phyloP scores from a whole-genome alignment of 2,329 filamentous ascomycete species.

The Coniochaeta pulveracea region DNA sequence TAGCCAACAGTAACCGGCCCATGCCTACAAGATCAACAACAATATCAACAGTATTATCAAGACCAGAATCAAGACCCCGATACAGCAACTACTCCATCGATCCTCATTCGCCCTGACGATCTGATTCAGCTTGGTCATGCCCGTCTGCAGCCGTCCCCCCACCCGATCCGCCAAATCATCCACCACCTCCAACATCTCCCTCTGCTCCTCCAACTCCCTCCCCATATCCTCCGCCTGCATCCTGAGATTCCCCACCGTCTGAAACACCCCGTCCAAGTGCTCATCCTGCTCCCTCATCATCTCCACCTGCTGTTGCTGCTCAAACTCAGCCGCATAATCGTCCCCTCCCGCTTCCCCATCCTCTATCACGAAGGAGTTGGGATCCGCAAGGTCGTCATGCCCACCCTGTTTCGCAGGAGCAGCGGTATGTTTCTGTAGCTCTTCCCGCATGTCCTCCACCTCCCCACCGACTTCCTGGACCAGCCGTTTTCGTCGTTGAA shows the following conservation, averaged over 20 bases:
- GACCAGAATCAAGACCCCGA: conserved; percentile 76
- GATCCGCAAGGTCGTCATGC: conserved; percentile 36
- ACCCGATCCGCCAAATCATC: conserved; percentile 81
- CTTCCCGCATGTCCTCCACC: conserved; percentile 78
- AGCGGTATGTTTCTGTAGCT: conserved; percentile 53
- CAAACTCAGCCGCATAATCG: conserved; percentile 59
- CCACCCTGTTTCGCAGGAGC: conserved; percentile 19
- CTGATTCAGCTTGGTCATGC: conserved; percentile 74
- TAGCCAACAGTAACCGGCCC: no score
- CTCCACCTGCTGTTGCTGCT: conserved; percentile 81
- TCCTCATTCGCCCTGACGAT: conserved; percentile 89
- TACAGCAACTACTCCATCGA: conserved; percentile 77
- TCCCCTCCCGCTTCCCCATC: conserved; percentile 28
- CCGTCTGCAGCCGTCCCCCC: conserved; percentile 71
- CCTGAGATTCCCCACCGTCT: conserved; percentile 82
- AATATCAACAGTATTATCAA: conserved; percentile 79
- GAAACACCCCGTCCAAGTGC: conserved; percentile 84
- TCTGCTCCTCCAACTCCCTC: conserved; percentile 88
- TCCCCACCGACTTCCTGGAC: conserved; percentile 86
- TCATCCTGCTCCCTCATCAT: conserved; percentile 94
- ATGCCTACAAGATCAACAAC: conserved; percentile 42
- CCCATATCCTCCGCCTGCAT: conserved; percentile 94
- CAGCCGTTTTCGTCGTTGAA: conserved; percentile 66
- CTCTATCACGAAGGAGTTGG: conserved; percentile 47
- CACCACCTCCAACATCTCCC: conserved; percentile 75